Percentiles rank a stretch among this genome's conserved stretches.
Conservation (phyloP, 257 asterid species). For the Salvia hispanica region DNA sequence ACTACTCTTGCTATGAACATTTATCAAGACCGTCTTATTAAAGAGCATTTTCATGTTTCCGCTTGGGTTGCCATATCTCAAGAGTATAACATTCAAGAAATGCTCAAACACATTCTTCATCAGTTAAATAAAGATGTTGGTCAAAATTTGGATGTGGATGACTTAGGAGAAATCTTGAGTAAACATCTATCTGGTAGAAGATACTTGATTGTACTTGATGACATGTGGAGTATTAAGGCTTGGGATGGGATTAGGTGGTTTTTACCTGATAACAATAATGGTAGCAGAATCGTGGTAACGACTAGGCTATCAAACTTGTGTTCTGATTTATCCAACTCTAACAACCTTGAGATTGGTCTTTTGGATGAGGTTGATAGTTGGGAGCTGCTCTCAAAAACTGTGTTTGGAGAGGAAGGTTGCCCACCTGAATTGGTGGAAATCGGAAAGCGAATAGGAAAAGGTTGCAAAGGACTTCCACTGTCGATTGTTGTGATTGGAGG, state of each 20-base stretch:
- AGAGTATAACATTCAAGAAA: too few relatives aligned
- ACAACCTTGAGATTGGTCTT: neutral
- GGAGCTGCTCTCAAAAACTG: neutral
- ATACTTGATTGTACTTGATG: neutral
- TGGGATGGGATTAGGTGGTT: neutral
- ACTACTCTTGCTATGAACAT: neutral
- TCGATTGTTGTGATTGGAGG: neutral
- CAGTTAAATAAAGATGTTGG: too few relatives aligned
- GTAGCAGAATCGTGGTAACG: neutral
- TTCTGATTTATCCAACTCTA: neutral
- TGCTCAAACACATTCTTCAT: too few relatives aligned
- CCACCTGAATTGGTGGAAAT: neutral
- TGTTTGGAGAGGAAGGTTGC: neutral
- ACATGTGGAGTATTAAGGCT: neutral
- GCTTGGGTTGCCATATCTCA: too few relatives aligned
- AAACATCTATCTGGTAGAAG: neutral
- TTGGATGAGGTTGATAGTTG: neutral
- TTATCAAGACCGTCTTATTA: neutral
- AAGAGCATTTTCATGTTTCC: neutral
- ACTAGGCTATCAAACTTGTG: neutral
- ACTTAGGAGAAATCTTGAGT: neutral
- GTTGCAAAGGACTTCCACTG: neutral
- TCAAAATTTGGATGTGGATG: too few relatives aligned
- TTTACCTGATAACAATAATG: neutral
- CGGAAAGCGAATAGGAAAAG: neutral